A percentile compares a stretch with the other conserved stretches of the same genome.
Evolutionary conservation across 2,329 filamentous ascomycete species (phyloP).

Genomic region (Ascochyta fabae): DNA sequence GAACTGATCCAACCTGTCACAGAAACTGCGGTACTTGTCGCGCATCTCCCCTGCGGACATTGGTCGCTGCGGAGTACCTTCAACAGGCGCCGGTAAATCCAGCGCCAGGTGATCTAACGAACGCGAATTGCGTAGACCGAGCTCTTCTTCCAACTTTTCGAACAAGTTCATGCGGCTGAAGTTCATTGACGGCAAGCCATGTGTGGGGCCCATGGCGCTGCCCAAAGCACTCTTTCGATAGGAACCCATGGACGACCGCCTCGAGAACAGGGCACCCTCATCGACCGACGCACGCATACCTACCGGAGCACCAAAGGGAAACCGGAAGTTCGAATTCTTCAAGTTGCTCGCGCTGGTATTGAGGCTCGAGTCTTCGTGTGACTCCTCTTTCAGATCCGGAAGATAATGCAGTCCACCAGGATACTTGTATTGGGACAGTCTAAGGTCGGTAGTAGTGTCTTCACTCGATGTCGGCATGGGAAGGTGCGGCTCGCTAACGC

Average conservation of each 20-base stretch:
- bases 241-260: slow-evolving; percentile 31
- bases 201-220: slow-evolving; percentile 34
- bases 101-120: slow-evolving; percentile 45
- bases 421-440: slow-evolving; percentile 42
- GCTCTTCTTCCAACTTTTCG: slow-evolving; percentile 53
- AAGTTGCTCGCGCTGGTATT: slow-evolving; percentile 46
- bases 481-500: slow-evolving; percentile 17
- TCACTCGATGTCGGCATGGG: slow-evolving; percentile 27
- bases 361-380: slow-evolving; percentile 55
- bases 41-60: slow-evolving; percentile 46
- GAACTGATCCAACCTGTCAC: slow-evolving; percentile 52
- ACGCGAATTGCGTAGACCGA: slow-evolving; percentile 48
- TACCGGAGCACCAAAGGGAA: slow-evolving; percentile 26
- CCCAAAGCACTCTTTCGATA: slow-evolving; percentile 28
- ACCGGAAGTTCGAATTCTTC: slow-evolving; percentile 37
- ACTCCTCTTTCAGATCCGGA: slow-evolving; percentile 57
- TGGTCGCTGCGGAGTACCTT: slow-evolving; percentile 46
- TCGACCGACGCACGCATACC: slow-evolving; percentile 32
- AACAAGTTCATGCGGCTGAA: slow-evolving; percentile 57
- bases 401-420: slow-evolving; percentile 43
- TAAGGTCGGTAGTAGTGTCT: slow-evolving; percentile 43
- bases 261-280: slow-evolving; percentile 25
- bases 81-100: slow-evolving; percentile 39
- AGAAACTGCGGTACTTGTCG: slow-evolving; percentile 56
- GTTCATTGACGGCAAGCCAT: slow-evolving; percentile 55